A percentile compares a stretch with the other conserved stretches of the same genome.
Conservation (phyloP, 2,329 filamentous ascomycete genomes). For the Drechslerella coelobrocha region DNA sequence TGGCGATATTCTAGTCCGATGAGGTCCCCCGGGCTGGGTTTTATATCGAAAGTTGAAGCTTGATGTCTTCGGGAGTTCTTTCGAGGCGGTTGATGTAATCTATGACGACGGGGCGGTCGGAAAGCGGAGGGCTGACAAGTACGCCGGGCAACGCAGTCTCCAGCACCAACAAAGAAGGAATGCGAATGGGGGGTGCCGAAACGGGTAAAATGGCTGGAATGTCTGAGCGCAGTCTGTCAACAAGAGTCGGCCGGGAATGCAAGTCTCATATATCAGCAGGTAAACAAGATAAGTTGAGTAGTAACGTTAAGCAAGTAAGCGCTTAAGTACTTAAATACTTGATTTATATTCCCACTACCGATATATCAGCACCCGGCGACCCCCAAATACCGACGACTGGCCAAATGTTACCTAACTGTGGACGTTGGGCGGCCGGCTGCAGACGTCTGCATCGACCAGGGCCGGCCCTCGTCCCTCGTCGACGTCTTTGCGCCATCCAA, state of each 20-base stretch:
- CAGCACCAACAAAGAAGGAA: constrained; percentile 17
- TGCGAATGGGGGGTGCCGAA: neutral
- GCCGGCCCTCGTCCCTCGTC: neutral
- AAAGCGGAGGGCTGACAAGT: constrained; percentile 5
- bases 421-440: neutral
- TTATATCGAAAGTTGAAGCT: too few species aligned
- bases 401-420: neutral
- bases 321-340: too few species aligned
- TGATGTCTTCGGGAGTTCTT: too few species aligned
- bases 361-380: too few species aligned
- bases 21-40: too few species aligned
- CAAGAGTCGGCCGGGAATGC: too few species aligned
- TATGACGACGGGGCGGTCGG: constrained; percentile 7
- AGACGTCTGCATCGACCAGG: constrained; percentile 1
- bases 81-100: constrained; percentile 46
- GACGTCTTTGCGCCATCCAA: neutral
- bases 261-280: neutral
- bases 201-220: constrained; percentile 5
- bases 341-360: too few species aligned
- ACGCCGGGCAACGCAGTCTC: constrained; percentile 28
- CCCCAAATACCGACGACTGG: too few species aligned
- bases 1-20: too few species aligned
- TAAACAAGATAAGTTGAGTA: too few species aligned
- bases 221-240: too few species aligned
- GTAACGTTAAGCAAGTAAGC: too few species aligned